Evolutionary conservation across 805 yeast species (phyloP).

Genomic region (Pichia nakasei): DNA sequence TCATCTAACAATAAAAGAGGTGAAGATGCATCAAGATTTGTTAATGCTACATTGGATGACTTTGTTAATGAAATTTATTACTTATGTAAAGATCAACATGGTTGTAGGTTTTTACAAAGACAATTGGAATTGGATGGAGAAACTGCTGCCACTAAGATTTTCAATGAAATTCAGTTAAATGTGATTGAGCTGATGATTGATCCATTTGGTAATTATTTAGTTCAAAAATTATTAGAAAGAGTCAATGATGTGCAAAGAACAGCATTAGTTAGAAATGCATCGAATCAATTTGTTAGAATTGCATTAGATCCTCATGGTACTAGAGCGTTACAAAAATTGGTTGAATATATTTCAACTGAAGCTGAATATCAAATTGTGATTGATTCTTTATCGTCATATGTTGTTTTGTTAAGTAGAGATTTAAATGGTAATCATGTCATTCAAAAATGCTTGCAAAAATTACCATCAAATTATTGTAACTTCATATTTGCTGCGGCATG

Average conservation of each 20-base stretch:
- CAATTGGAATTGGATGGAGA: slow-evolving; percentile 62
- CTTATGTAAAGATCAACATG: slow-evolving; percentile 92
- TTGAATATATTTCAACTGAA: slow-evolving; percentile 66
- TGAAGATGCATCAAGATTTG: slow-evolving; percentile 64
- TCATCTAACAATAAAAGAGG: slow-evolving; percentile 31
- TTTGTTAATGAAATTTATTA: slow-evolving; percentile 67
- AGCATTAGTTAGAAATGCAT: slow-evolving; percentile 57
- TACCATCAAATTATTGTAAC: slow-evolving; percentile 62
- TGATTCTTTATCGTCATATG: slow-evolving; percentile 40
- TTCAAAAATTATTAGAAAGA: slow-evolving; percentile 82
- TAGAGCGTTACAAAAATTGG: slow-evolving; percentile 85
- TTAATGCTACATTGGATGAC: slow-evolving; percentile 59
- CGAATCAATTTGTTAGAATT: slow-evolving; percentile 65
- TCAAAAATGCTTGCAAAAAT: slow-evolving; percentile 78
- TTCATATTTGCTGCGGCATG: slow-evolving; percentile 86
- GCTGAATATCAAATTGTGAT: slow-evolving; percentile 56
- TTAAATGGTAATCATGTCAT: slow-evolving; percentile 95
- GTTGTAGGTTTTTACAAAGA: slow-evolving; percentile 85
- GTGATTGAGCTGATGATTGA: slow-evolving; percentile 87
- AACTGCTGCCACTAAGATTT: slow-evolving; percentile 65
- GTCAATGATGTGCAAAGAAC: slow-evolving; percentile 64
- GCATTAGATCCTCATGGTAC: slow-evolving; percentile 95
- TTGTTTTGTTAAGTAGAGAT: slow-evolving; percentile 76
- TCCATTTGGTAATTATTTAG: slow-evolving; percentile 94
- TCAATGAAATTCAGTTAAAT: slow-evolving; percentile 68